Evolutionary conservation across 345 rosid species (phyloP).

Genomic region (Orychophragmus violaceus): DNA sequence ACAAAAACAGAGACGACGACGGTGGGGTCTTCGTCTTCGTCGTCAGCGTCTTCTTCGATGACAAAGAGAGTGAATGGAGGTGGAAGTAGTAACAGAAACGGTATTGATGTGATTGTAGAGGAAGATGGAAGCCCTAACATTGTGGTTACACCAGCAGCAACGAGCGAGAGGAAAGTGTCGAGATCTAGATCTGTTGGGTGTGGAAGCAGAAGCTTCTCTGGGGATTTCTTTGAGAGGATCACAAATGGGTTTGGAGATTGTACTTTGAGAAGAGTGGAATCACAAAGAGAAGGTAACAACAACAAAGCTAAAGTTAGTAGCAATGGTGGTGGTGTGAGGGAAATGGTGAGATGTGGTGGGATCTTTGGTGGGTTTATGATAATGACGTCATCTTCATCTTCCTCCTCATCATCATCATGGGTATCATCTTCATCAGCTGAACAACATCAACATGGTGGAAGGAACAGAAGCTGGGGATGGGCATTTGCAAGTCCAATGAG

Average conservation of each 20-base stretch:
- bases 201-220: constrained; percentile 96
- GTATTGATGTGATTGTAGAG: constrained; percentile 41
- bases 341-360: constrained; percentile 85
- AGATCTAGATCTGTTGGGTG: constrained; percentile 99
- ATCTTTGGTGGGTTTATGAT: constrained; percentile 85
- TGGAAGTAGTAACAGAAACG: constrained; percentile 14
- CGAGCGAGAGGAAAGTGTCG: constrained; percentile 68
- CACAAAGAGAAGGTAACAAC: constrained; percentile 75
- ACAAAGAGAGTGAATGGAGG: constrained; percentile 34
- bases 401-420: constrained; percentile 62
- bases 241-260: constrained; percentile 98
- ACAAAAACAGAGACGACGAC: background rate
- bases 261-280: constrained; percentile 87
- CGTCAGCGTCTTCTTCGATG: constrained; percentile 34
- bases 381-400: constrained; percentile 64
- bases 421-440: constrained; percentile 53
- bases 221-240: constrained; percentile 93
- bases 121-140: constrained; percentile 52
- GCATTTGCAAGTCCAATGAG: constrained; percentile 95
- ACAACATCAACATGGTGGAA: constrained; percentile 48
- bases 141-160: constrained; percentile 32
- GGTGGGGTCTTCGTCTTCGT: constrained; percentile 24
- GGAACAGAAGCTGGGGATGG: constrained; percentile 83
- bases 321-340: constrained; percentile 38
- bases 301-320: constrained; percentile 31